phyloP scores from a whole-genome alignment of 495 filamentous ascomycete genomes.

The Penicillium crystallinum region DNA sequence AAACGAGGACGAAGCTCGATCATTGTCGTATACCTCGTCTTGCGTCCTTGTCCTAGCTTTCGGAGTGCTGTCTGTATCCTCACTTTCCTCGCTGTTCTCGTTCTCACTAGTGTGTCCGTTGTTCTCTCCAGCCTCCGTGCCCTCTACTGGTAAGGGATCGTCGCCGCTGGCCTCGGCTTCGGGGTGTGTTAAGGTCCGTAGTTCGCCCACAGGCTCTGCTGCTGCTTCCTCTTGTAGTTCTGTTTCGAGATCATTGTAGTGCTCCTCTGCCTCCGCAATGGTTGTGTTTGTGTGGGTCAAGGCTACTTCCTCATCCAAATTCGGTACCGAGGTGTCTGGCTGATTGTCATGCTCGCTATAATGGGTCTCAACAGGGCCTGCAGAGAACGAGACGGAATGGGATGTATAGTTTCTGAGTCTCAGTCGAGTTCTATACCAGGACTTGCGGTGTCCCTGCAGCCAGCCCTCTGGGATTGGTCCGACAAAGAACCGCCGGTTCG shows the following conservation, averaged over 20 bases:
- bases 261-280: constrained; percentile 9
- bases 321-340: constrained; percentile 31
- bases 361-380: constrained; percentile 37
- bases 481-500: constrained; percentile 60
- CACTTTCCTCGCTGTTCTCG: background rate
- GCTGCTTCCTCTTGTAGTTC: constrained; percentile 12
- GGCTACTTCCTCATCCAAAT: constrained; percentile 17
- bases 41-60: background rate
- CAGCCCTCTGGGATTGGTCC: constrained; percentile 65
- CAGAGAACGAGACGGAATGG: constrained; percentile 49
- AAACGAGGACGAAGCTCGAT: constrained; percentile 22
- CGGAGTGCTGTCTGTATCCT: constrained; percentile 15
- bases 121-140: constrained; percentile 10
- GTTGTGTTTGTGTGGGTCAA: constrained; percentile 18
- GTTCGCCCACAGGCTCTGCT: constrained; percentile 16
- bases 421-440: constrained; percentile 55
- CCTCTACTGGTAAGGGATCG: constrained; percentile 6
- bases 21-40: constrained; percentile 11
- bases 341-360: constrained; percentile 37
- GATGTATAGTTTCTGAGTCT: constrained; percentile 54
- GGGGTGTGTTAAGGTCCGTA: constrained; percentile 18
- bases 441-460: constrained; percentile 59
- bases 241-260: constrained; percentile 7
- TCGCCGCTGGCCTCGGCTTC: constrained; percentile 1
- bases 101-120: background rate